Conservation (phyloP, 805 yeast genomes). For the Debaryomyces castellii region DNA sequence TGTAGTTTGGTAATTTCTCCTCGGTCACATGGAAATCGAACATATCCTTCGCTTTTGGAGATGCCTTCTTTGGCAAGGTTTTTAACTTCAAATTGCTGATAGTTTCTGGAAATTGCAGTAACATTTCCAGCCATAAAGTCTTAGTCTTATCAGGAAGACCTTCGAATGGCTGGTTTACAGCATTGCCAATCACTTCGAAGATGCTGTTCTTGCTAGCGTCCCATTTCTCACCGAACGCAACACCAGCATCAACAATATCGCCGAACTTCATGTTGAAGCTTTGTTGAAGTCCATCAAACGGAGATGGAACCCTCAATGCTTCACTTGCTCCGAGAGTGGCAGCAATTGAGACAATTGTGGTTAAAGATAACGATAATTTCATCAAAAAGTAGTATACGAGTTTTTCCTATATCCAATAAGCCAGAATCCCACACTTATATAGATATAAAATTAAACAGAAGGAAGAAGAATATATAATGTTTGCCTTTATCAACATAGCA, state of each 20-base stretch:
- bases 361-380: slow-evolving; percentile 19
- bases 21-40: slow-evolving; percentile 38
- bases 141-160: slow-evolving; percentile 49
- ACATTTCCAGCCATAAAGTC: slow-evolving; percentile 62
- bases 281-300: slow-evolving; percentile 20
- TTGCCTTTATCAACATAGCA: slow-evolving; percentile 1
- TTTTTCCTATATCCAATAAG: neutral
- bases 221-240: slow-evolving; percentile 7
- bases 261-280: slow-evolving; percentile 12
- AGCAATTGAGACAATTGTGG: slow-evolving; percentile 17
- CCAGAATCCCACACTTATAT: neutral
- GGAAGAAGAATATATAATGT: neutral
- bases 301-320: slow-evolving; percentile 21
- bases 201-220: slow-evolving; percentile 26
- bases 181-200: slow-evolving; percentile 48
- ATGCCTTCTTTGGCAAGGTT: slow-evolving; percentile 48
- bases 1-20: slow-evolving; percentile 45
- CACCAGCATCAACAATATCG: slow-evolving; percentile 4
- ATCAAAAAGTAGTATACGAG: slow-evolving; percentile 5
- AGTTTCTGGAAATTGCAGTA: slow-evolving; percentile 57
- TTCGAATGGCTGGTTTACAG: slow-evolving; percentile 51
- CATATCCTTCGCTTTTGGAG: slow-evolving; percentile 26
- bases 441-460: neutral
- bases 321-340: slow-evolving; percentile 15
- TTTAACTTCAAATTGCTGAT: slow-evolving; percentile 48